Conservation (phyloP, 1,284 basidiomycete species). For the Entoloma clypeatum region DNA sequence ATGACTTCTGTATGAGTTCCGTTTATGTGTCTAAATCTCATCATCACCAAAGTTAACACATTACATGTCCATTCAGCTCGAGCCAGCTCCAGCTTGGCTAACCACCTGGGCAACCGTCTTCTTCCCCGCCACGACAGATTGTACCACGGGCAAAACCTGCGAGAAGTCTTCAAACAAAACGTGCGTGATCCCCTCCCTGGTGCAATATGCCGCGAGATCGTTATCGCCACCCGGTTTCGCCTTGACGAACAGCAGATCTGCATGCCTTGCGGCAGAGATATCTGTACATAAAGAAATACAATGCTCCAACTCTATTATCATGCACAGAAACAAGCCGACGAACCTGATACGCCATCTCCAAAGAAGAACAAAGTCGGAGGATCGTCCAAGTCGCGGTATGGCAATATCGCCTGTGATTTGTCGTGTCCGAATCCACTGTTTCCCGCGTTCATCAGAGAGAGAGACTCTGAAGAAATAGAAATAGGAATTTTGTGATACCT, state of each 20-base stretch:
- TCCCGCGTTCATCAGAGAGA: not conserved
- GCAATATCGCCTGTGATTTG: conserved; percentile 88
- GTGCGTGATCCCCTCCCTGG: conserved; percentile 60
- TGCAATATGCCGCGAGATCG: conserved; percentile 81
- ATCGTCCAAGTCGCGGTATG: conserved; percentile 68
- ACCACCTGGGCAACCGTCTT: conserved; percentile 43
- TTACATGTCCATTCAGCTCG: no score
- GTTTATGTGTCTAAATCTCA: no score
- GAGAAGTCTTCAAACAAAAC: conserved; percentile 66
- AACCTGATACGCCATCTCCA: conserved; percentile 90
- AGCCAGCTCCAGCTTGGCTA: no score
- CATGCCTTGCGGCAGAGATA: conserved; percentile 85
- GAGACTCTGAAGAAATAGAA: conserved; percentile 1
- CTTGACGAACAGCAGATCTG: conserved; percentile 91
- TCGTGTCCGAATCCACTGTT: conserved; percentile 84
- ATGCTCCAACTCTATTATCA: not conserved
- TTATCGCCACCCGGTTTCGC: conserved; percentile 75
- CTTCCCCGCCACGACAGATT: conserved; percentile 59
- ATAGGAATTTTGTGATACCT: conserved; percentile 43
- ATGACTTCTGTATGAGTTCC: no score
- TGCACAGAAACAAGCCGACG: conserved; percentile 6
- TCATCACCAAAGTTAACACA: no score
- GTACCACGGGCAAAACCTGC: conserved; percentile 55
- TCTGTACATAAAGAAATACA: conserved; percentile 45
- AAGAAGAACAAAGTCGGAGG: conserved; percentile 90